Evolutionary conservation across 495 filamentous ascomycete genomes (phyloP).

Genomic region (Penicillium lagena): DNA sequence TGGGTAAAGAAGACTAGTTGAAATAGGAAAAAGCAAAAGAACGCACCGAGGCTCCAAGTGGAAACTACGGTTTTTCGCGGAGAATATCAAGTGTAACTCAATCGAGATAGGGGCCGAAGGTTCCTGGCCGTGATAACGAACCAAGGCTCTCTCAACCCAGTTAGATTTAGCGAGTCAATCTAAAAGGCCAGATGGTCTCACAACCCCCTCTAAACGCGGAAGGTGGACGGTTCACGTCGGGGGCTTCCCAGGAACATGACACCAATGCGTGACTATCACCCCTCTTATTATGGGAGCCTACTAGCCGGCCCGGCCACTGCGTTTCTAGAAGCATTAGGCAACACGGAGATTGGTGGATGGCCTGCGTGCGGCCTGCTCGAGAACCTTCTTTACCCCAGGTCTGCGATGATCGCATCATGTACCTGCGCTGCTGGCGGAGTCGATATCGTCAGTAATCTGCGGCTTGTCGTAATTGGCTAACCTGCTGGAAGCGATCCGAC

Average conservation of each 20-base stretch:
- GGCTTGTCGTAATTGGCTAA: constrained; percentile 25
- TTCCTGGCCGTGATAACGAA: too few species aligned
- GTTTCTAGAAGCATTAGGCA: constrained; percentile 21
- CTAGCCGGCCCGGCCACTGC: constrained; percentile 9
- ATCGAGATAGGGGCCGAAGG: too few species aligned
- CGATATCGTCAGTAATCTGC: constrained; percentile 23
- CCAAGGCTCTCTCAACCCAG: too few species aligned
- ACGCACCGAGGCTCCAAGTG: too few species aligned
- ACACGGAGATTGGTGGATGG: constrained; percentile 19
- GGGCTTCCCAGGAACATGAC: not conserved
- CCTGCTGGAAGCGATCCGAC: constrained; percentile 9
- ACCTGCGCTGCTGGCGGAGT: constrained; percentile 22
- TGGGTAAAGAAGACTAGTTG: too few species aligned
- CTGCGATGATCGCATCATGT: constrained; percentile 18
- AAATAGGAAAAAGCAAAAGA: too few species aligned
- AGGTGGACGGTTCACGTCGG: not conserved
- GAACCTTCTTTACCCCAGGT: constrained; percentile 20
- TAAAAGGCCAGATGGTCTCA: too few species aligned
- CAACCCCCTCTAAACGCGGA: too few species aligned
- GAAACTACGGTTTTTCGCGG: too few species aligned
- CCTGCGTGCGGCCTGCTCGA: not conserved
- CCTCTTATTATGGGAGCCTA: constrained; percentile 6
- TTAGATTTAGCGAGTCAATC: too few species aligned
- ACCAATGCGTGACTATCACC: constrained; percentile 17
- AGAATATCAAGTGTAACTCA: too few species aligned